A percentile compares a stretch with the other conserved stretches of the same genome.
Evolutionary conservation across 768 basidiomycete species (phyloP).

Genomic region (Russula emetica): DNA sequence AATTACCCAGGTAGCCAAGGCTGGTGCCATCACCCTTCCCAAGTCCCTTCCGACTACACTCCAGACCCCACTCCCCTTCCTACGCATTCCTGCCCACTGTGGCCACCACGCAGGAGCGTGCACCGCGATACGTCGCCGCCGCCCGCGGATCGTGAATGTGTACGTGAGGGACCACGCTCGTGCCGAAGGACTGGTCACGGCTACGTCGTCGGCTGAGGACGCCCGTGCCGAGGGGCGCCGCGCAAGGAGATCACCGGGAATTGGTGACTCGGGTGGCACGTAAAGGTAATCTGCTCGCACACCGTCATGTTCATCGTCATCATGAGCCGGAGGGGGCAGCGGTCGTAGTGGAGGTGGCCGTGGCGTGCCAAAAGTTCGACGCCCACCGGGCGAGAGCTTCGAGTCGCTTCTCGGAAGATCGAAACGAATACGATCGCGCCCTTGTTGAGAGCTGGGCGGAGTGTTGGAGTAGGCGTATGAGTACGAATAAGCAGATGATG

Average conservation of each 20-base stretch:
- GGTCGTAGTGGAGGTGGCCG: not conserved
- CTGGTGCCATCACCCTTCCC: conserved; percentile 16
- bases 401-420: conserved; percentile 10
- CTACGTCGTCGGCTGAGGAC: not conserved
- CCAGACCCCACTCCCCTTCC: conserved; percentile 12
- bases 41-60: conserved; percentile 16
- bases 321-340: conserved; percentile 13
- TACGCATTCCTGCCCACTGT: not conserved
- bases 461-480: conserved; percentile 27
- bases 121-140: conserved; percentile 51
- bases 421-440: conserved; percentile 3
- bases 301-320: conserved; percentile 27
- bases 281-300: conserved; percentile 27
- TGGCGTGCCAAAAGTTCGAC: not conserved
- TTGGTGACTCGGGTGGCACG: conserved; percentile 17
- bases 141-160: conserved; percentile 53
- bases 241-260: conserved; percentile 12
- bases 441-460: conserved; percentile 15
- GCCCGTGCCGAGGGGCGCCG: conserved; percentile 7
- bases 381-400: not conserved
- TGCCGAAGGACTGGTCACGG: not conserved
- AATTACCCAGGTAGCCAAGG: conserved; percentile 9
- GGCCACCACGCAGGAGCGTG: conserved; percentile 36
- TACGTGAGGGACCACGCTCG: conserved; percentile 40
- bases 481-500: conserved; percentile 28